Evolutionary conservation across 192 early-diverging fungal genomes (phyloP).

Genomic region (Dimargaris cristalligena): DNA sequence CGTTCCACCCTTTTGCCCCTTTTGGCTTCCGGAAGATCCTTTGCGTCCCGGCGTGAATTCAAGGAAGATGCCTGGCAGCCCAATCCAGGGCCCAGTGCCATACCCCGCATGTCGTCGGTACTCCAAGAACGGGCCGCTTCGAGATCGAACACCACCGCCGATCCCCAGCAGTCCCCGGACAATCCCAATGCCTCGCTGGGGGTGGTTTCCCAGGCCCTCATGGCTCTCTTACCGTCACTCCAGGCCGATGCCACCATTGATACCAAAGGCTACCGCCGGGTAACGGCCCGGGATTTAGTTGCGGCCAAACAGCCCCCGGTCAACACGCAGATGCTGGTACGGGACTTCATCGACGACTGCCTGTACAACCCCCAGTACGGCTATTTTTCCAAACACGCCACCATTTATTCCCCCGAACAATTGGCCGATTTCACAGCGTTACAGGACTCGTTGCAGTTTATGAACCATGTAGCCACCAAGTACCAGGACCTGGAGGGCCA

Average conservation of each 20-base stretch:
- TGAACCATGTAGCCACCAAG: constrained; percentile 51
- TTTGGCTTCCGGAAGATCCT: no score
- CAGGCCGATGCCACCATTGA: neutral
- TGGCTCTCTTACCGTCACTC: no score
- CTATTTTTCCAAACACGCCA: constrained; percentile 91
- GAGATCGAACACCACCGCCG: no score
- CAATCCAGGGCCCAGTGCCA: no score
- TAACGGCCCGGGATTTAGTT: constrained; percentile 30
- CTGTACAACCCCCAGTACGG: constrained; percentile 94
- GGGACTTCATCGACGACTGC: constrained; percentile 89
- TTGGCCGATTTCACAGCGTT: constrained; percentile 47
- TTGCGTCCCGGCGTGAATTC: no score
- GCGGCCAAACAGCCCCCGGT: constrained; percentile 25
- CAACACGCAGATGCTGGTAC: constrained; percentile 47
- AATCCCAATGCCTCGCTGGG: no score
- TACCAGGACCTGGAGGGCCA: constrained; percentile 68
- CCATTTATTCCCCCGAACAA: constrained; percentile 49
- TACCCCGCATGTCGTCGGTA: no score
- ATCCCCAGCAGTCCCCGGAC: no score
- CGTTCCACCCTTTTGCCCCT: no score
- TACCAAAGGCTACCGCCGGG: constrained; percentile 21
- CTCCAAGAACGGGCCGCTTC: no score
- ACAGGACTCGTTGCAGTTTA: constrained; percentile 51
- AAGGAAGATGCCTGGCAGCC: no score
- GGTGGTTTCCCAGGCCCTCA: no score